phyloP scores from a whole-genome alignment of 768 basidiomycete genomes.

The Tremella mesenterica region DNA sequence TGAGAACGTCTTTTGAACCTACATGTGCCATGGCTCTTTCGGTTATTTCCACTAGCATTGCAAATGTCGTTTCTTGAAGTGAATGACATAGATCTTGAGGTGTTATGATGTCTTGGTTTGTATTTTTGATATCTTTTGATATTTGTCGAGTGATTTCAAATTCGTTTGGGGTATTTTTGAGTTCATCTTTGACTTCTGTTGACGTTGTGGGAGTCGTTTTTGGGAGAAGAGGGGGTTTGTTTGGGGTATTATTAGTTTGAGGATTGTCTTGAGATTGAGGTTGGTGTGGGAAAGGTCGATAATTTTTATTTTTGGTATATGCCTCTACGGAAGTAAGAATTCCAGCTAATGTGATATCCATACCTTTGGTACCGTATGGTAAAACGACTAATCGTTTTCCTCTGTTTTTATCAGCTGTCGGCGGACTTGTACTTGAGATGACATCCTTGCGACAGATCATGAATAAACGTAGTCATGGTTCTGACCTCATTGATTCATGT shows the following conservation, averaged over 20 bases:
- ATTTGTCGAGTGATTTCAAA: neutral
- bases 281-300: conserved; percentile 47
- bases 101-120: conserved; percentile 66
- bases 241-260: neutral
- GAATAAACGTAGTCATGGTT: no score
- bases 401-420: conserved; percentile 47
- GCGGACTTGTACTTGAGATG: no score
- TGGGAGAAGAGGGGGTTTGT: neutral
- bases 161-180: neutral
- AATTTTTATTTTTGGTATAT: conserved; percentile 80
- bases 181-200: conserved; percentile 37
- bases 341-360: conserved; percentile 96
- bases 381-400: conserved; percentile 73
- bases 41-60: conserved; percentile 98
- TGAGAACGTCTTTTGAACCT: conserved; percentile 86
- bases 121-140: conserved; percentile 3
- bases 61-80: conserved; percentile 90
- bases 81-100: conserved; percentile 96
- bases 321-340: conserved; percentile 80
- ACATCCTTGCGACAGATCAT: neutral
- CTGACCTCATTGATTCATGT: no score
- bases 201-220: neutral
- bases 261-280: neutral
- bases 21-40: conserved; percentile 99
- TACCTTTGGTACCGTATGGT: conserved; percentile 95